phyloP scores from a whole-genome alignment of 2,329 filamentous ascomycete genomes.

The Paraphoma sp. region DNA sequence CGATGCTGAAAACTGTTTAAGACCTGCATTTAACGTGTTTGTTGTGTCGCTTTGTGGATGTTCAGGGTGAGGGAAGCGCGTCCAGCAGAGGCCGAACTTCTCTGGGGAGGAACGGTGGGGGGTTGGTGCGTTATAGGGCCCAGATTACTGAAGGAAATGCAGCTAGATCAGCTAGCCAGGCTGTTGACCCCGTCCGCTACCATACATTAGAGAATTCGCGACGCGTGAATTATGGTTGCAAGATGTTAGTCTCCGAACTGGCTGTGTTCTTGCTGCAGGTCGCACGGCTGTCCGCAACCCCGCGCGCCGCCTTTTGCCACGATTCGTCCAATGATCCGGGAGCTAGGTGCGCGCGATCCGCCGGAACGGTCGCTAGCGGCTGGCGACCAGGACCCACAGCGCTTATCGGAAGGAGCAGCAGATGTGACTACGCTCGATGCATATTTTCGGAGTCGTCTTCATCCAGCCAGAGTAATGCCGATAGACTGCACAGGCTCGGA shows the following conservation, averaged over 20 bases:
- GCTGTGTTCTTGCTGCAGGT: not conserved
- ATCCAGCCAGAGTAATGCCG: no score
- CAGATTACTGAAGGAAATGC: no score
- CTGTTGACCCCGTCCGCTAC: not conserved
- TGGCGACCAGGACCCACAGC: no score
- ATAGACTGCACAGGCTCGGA: no score
- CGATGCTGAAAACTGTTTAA: not conserved
- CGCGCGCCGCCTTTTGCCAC: not conserved
- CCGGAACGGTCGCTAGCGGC: constrained; percentile 7
- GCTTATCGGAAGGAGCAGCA: no score
- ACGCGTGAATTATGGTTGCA: not conserved
- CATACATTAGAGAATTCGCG: not conserved
- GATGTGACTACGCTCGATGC: no score
- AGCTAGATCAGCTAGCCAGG: not conserved
- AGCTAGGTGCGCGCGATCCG: constrained; percentile 4
- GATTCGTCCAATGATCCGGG: constrained; percentile 1
- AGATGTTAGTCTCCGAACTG: not conserved
- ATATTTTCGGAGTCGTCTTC: no score
- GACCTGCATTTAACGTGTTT: not conserved
- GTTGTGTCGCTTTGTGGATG: no score
- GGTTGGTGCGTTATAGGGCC: no score
- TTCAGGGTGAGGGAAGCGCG: no score
- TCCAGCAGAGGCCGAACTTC: no score
- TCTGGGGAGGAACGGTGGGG: no score
- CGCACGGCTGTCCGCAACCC: not conserved